Evolutionary conservation across 2,329 filamentous ascomycete genomes (phyloP).

Genomic region (Cytospora leucostoma): DNA sequence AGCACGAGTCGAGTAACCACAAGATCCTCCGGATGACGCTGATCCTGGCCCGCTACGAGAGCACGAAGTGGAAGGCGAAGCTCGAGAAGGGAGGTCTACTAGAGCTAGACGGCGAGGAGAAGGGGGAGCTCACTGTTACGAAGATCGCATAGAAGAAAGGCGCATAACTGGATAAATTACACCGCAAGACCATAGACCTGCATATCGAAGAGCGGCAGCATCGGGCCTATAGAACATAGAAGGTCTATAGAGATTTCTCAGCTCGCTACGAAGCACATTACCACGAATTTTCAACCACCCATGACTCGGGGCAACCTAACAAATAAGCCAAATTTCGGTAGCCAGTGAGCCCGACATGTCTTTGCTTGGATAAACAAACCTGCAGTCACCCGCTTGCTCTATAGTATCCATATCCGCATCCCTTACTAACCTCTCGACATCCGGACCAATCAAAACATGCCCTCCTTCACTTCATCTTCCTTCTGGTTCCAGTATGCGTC

Average conservation of each 20-base stretch:
- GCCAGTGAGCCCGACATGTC: not conserved
- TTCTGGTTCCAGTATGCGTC: constrained; percentile 11
- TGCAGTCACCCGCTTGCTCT: not conserved
- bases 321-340: not conserved
- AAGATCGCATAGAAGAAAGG: constrained; percentile 45
- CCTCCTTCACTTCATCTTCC: not conserved
- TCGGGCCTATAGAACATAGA: not conserved
- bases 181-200: not conserved
- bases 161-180: not conserved
- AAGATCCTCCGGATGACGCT: constrained; percentile 70
- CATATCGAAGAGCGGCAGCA: constrained; percentile 6
- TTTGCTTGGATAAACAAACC: not conserved
- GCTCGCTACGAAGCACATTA: not conserved
- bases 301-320: not conserved
- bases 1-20: constrained; percentile 59
- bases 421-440: not conserved
- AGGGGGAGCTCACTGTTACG: constrained; percentile 54
- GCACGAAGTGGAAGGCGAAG: constrained; percentile 75
- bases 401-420: not conserved
- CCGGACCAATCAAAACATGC: not conserved
- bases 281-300: not conserved
- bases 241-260: not conserved
- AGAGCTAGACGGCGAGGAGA: constrained; percentile 46
- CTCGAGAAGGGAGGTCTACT: constrained; percentile 60
- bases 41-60: constrained; percentile 72